Evolutionary conservation across 495 filamentous ascomycete genomes (phyloP), one percentile per base, ranked within the genome.

Genomic region (Penicillium dipodomyicola): DNA sequence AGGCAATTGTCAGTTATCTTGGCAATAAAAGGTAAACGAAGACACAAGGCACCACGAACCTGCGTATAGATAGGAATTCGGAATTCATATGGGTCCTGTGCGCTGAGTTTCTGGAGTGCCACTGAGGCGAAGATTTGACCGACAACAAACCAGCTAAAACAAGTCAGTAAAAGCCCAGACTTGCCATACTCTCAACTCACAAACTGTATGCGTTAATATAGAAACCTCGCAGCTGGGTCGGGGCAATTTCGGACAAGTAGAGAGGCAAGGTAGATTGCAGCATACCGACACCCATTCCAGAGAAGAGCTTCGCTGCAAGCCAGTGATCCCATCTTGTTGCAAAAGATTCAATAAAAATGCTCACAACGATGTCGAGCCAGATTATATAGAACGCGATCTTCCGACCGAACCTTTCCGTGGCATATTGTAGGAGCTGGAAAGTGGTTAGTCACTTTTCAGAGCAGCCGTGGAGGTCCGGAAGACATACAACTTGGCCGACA

Each of bases 61-160:
- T 77, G 74, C 1, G 72, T 73, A 55, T 77, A 77, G 37, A 77
- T 75, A 1, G 74, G 70, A 5, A 65, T 67, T 5, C 65, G 67
- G 47, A 70, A 77, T 15, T 76, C 58, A 5, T 60, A 64, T 0
- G 72, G 72, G 43, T 69, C 59, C 0, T 19, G 50, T 0, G 56
- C 50, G 22, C 60, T 64, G 9, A 77, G 62, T 8, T 60, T 41
- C 9, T 75, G 63, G 4, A 77, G 61, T 3, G 72, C 71, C 0
- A 77, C 69, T 5, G 72, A 75, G 17, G 70, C 74, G 29, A 72
- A 73, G 9, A 77, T 63, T 25, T 75, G 72, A 12, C 74, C 72
- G 3, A 73, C 40, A 5, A 75, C 69, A 56, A 74, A 77, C 74
- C 74, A 77, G 14, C 69, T 73, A 39, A 8, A 30, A 15, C 30